Percentiles rank a stretch among this genome's conserved stretches.
Conservation (phyloP, 177 flowering plant species). For the Telopea speciosissima region DNA sequence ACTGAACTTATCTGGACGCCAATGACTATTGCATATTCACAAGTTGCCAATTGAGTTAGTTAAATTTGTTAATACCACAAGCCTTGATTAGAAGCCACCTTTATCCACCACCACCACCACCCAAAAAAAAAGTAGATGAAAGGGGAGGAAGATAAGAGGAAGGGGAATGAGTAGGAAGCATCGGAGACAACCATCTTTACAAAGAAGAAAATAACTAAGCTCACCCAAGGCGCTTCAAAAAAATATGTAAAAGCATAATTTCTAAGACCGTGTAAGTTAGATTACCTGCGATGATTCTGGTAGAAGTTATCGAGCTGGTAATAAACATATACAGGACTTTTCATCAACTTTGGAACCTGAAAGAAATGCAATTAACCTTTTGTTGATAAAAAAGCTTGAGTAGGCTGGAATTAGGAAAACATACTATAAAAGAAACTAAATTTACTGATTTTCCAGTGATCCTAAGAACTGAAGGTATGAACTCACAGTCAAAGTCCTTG, state of each 20-base stretch:
- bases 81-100: no score
- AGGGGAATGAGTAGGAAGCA: no score
- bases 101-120: no score
- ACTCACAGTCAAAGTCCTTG: slow-evolving; percentile 46
- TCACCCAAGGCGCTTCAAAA: not conserved
- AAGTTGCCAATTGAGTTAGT: not conserved
- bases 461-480: not conserved
- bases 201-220: not conserved
- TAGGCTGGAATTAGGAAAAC: not conserved
- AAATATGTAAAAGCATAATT: not conserved
- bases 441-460: no score
- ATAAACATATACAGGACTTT: slow-evolving; percentile 65
- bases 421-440: not conserved
- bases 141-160: no score
- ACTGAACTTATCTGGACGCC: not conserved
- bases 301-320: slow-evolving; percentile 80
- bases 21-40: not conserved
- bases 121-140: no score
- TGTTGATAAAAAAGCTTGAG: not conserved
- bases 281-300: slow-evolving; percentile 80
- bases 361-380: slow-evolving; percentile 8
- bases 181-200: not conserved
- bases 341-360: slow-evolving; percentile 67
- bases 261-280: not conserved
- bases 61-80: no score